Conservation (phyloP, 345 rosid genomes). For the Sisymbrium altissimum region DNA sequence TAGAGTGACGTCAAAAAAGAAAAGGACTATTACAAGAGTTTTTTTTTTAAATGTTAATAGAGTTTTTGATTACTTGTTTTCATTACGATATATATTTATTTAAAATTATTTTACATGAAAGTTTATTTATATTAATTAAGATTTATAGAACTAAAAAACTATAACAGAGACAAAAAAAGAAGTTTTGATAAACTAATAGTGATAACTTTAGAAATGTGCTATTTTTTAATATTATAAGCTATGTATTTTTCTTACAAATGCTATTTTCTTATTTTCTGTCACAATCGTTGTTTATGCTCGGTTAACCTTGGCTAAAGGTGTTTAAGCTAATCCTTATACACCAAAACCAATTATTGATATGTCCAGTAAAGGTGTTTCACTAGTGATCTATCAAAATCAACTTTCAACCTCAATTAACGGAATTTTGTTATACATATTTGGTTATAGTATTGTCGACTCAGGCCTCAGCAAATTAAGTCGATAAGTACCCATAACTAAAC, state of each 20-base stretch:
- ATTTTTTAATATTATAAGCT: too few relatives aligned
- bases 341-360: constrained; percentile 12
- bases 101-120: neutral
- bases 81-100: neutral
- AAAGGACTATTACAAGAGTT: too few relatives aligned
- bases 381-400: constrained; percentile 13
- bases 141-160: neutral
- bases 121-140: neutral
- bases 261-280: neutral
- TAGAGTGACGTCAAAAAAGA: too few relatives aligned
- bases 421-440: neutral
- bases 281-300: neutral
- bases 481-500: neutral
- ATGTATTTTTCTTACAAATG: neutral
- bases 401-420: constrained; percentile 5
- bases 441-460: neutral
- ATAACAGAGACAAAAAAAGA: too few relatives aligned
- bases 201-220: neutral
- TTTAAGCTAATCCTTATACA: neutral
- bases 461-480: neutral
- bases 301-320: neutral
- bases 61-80: neutral
- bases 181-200: neutral
- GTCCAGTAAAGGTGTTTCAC: neutral
- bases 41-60: too few relatives aligned